Conservation (phyloP, 139 green algal species). For the Zygnema circumcarinatum region DNA sequence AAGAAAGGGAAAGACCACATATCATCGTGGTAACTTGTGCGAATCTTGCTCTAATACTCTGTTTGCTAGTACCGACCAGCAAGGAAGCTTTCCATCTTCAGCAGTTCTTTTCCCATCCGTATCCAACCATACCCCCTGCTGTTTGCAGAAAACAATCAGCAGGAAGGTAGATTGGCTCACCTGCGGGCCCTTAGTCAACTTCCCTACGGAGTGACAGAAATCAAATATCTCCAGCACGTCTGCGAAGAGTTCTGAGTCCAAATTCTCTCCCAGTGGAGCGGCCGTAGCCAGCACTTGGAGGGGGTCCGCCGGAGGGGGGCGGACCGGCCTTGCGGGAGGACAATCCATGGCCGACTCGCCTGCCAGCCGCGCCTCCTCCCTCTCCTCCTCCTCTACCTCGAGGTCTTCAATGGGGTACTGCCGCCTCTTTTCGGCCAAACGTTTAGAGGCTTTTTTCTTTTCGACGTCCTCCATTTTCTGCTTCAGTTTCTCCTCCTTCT, state of each 20-base stretch:
- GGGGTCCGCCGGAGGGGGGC: not conserved
- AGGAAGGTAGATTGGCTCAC: too few relatives aligned
- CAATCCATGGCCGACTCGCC: not conserved
- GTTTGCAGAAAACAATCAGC: too few relatives aligned
- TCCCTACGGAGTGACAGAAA: slow-evolving; percentile 32
- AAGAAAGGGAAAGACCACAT: not conserved
- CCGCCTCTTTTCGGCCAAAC: slow-evolving; percentile 12
- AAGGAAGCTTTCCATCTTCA: too few relatives aligned
- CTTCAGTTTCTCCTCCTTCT: slow-evolving; percentile 21
- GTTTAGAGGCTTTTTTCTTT: not conserved
- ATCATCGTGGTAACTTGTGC: not conserved
- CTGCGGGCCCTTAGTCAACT: slow-evolving; percentile 44
- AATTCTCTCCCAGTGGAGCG: not conserved
- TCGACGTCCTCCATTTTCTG: slow-evolving; percentile 26
- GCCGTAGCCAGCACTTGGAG: slow-evolving; percentile 12
- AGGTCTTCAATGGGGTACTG: slow-evolving; percentile 52
- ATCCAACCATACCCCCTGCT: too few relatives aligned
- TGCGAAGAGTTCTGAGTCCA: slow-evolving; percentile 1
- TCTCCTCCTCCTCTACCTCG: slow-evolving; percentile 15
- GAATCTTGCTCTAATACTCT: not conserved
- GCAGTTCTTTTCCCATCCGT: too few relatives aligned
- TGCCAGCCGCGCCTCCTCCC: slow-evolving; percentile 11
- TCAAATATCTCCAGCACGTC: slow-evolving; percentile 48
- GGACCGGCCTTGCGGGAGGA: not conserved
- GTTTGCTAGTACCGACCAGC: not conserved